phyloP scores from a whole-genome alignment of 2,329 filamentous ascomycete species.

The Furcasterigmium sp. region DNA sequence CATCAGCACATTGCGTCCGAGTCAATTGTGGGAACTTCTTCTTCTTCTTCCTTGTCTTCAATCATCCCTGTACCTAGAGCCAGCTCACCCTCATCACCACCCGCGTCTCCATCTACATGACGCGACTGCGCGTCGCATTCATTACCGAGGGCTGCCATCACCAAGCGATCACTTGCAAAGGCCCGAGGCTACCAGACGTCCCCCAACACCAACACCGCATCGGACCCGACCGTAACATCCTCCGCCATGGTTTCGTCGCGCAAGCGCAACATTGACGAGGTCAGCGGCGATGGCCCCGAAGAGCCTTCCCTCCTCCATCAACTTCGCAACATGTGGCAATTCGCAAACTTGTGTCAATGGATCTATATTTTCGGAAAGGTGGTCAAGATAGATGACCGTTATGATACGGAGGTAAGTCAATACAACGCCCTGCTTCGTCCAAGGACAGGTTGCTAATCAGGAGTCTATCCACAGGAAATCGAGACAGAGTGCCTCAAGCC shows the following conservation, averaged over 20 bases:
- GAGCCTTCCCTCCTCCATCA: constrained; percentile 48
- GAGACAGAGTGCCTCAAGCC: constrained; percentile 85
- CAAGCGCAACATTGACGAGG: constrained; percentile 42
- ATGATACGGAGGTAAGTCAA: constrained; percentile 76
- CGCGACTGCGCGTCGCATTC: background rate
- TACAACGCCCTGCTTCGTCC: constrained; percentile 13
- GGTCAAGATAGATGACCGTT: constrained; percentile 82
- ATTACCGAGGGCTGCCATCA: background rate
- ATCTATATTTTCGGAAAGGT: constrained; percentile 84
- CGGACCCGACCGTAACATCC: background rate
- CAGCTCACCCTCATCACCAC: background rate
- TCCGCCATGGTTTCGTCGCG: constrained; percentile 37
- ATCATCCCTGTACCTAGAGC: background rate
- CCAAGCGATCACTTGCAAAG: background rate
- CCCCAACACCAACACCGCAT: background rate
- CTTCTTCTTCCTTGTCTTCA: no score
- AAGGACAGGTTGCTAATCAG: no score
- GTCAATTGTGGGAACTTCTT: no score
- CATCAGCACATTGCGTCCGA: no score
- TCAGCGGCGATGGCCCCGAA: constrained; percentile 22
- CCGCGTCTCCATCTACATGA: background rate
- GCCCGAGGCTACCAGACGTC: background rate
- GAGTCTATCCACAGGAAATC: constrained; percentile 80
- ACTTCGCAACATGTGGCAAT: constrained; percentile 91
- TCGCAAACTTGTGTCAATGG: constrained; percentile 90